Conservation (phyloP, 805 yeast genomes). For the Ogataea paraovalis region DNA sequence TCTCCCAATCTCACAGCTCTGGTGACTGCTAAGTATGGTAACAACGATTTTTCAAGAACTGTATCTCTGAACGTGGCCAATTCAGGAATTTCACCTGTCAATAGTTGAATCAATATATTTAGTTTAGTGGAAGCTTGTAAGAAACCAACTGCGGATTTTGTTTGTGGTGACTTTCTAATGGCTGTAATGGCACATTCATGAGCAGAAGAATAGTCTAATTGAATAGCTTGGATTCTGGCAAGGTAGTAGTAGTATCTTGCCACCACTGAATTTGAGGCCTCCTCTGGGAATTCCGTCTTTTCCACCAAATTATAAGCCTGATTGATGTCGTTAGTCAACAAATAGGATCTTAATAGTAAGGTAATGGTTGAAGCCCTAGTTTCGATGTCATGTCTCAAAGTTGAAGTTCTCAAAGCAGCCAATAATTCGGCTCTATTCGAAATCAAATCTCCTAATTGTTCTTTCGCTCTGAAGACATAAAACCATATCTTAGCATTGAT, state of each 20-base stretch:
- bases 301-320: slow-evolving; percentile 88
- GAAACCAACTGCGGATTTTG: slow-evolving; percentile 79
- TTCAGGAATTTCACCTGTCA: slow-evolving; percentile 97
- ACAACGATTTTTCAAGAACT: slow-evolving; percentile 53
- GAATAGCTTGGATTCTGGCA: slow-evolving; percentile 88
- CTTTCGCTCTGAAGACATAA: slow-evolving; percentile 76
- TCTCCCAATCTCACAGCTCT: slow-evolving; percentile 93
- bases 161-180: slow-evolving; percentile 93
- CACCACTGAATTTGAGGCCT: slow-evolving; percentile 74
- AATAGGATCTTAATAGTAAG: slow-evolving; percentile 76
- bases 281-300: slow-evolving; percentile 82
- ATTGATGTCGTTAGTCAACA: slow-evolving; percentile 72
- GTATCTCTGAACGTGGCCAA: slow-evolving; percentile 72
- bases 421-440: slow-evolving; percentile 69
- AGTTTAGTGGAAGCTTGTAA: slow-evolving; percentile 86
- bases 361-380: slow-evolving; percentile 86
- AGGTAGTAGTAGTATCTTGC: slow-evolving; percentile 90
- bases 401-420: slow-evolving; percentile 76
- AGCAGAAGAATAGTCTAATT: slow-evolving; percentile 87
- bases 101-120: slow-evolving; percentile 79
- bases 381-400: slow-evolving; percentile 88
- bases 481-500: slow-evolving; percentile 92
- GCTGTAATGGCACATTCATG: slow-evolving; percentile 91
- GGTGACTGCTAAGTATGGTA: slow-evolving; percentile 82
- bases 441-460: slow-evolving; percentile 49